Evolutionary conservation across 352 stramenopile species (phyloP), one percentile per base, ranked within the genome.

Genomic region (Pythium scleroteichum): DNA sequence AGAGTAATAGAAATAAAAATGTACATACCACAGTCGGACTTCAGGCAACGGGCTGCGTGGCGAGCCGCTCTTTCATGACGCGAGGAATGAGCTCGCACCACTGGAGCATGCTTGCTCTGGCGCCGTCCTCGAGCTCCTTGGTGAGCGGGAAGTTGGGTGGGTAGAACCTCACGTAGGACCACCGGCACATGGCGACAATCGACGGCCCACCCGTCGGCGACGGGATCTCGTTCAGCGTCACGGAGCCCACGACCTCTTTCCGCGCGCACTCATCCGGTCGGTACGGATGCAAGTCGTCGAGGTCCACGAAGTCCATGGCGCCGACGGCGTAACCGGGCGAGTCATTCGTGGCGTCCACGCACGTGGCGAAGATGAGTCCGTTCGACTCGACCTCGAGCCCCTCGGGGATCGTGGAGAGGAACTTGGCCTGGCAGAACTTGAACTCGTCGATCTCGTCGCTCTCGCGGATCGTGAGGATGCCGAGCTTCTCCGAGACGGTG

Each of bases 381-480:
- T 66, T 66, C 2, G 29, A 46, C 32, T 64, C 57, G 57, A 58
- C n/a, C 19, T 52, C 57, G 19, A 64, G 27, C 9, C 48, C 57
- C 4, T 44, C 39, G 27, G 35, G 24, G 3, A 64, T 33, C 17
- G 57, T 52, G 2, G 46, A 44, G 4, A 64, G 35, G 20, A 58
- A 52, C 19, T 48, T 39, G 9, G 14, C 29, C 27, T 64, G 46
- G n/a, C 23, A 29, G 20, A 46, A 26, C 4, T 29, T 22, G 12
- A 26, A 49, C 2, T 41, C 47, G 12, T 58, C 58, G 16, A 40
- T 32, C 9, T 62, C 53, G 20, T 68, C 60, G 22, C 26, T 53
- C 60, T 68, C 60, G 16, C 60, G 60, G 4, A 68, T 56, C 4
- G 60, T 62, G 26, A 68, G 23, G 16, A 50, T 27, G 26, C 52